Conservation (phyloP, 768 basidiomycete genomes). For the Termitomyces heimii region DNA sequence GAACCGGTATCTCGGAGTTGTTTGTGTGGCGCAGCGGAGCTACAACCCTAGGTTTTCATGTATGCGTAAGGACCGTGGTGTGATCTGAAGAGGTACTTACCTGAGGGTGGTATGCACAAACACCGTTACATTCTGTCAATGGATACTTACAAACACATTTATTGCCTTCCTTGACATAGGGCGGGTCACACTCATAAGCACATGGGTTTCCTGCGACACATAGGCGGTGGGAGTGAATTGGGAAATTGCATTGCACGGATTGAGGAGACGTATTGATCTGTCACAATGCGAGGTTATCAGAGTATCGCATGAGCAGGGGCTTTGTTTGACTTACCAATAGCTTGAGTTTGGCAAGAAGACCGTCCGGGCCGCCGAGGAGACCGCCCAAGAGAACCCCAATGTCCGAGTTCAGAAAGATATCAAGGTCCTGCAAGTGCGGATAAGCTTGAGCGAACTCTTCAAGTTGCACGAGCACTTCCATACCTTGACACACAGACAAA, state of each 20-base stretch:
- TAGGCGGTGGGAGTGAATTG: constrained; percentile 11
- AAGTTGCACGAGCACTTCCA: neutral
- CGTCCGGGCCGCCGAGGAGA: constrained; percentile 13
- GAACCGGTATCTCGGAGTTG: constrained; percentile 7
- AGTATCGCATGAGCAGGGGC: neutral
- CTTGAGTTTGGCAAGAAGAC: constrained; percentile 10
- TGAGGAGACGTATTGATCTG: constrained; percentile 15
- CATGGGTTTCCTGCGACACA: constrained; percentile 10
- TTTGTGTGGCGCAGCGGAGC: constrained; percentile 27
- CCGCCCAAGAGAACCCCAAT: constrained; percentile 9
- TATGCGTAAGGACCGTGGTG: neutral
- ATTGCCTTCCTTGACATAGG: constrained; percentile 12
- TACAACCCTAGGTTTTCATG: constrained; percentile 29
- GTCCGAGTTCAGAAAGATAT: constrained; percentile 15
- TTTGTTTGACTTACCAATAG: constrained; percentile 9
- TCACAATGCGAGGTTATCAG: neutral
- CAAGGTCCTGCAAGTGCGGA: constrained; percentile 6
- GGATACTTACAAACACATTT: constrained; percentile 32
- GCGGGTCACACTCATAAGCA: constrained; percentile 12
- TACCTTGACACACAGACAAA: constrained; percentile 16
- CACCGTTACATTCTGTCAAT: constrained; percentile 32
- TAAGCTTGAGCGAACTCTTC: neutral
- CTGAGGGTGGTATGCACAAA: constrained; percentile 26
- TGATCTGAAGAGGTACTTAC: constrained; percentile 17
- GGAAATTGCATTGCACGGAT: constrained; percentile 9